Base-by-base conservation (phyloP, 2,329 filamentous ascomycete species). In the Endoconidiophora laricicola region DNA sequence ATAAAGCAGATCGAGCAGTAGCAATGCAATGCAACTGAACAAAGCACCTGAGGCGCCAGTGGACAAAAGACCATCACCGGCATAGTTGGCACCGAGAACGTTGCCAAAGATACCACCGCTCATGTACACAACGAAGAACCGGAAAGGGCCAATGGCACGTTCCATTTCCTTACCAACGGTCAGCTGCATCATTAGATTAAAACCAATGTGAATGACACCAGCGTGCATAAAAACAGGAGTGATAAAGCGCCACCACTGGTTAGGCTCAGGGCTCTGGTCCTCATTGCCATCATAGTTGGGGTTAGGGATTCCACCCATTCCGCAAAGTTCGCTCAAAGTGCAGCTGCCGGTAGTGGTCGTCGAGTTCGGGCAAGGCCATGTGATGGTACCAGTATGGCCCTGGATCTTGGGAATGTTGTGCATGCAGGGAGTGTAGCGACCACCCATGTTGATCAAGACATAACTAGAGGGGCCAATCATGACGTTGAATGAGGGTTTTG, bases 221-320 rank as follows among this genome's bases (percentile, higher is more conserved):
- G 86, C 87, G 60, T 98, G 91, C 59, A 98, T 70, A 67, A 98
- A 98, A 54, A 98, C 95, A 38, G 91, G 90, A 1, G 82, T 69
- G 60, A 98, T 95, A 68, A 98, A 96, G 54, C 91, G 83, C 66
- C 77, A 98, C 91, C 91, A 98, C 63, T 98, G 91, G 61, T 96
- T 80, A 0, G 91, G 91, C 54, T 77, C 72, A 2, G 81, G 72
- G 7, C 55, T 66, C 58, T 74, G 69, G 49, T 68, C 57, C 24
- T 63, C 60, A 50, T 71, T 61, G 49, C 68, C 69, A 18, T 80
- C 71, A 57, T 78, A 72, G 2, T 69, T 60, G 6, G 84, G 83
- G 55, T 87, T 76, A 0, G 79, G 80, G 4, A 87, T 79, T 53
- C 82, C 82, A 52, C 72, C 72, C 59, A 95, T 91, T 24, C 88